Percentiles rank a stretch among this genome's conserved stretches.
These are phyloP conservation scores for Penicillium fimorum DNA, from an alignment of 495 filamentous ascomycete species.

Conservation along the genomic window DNA sequence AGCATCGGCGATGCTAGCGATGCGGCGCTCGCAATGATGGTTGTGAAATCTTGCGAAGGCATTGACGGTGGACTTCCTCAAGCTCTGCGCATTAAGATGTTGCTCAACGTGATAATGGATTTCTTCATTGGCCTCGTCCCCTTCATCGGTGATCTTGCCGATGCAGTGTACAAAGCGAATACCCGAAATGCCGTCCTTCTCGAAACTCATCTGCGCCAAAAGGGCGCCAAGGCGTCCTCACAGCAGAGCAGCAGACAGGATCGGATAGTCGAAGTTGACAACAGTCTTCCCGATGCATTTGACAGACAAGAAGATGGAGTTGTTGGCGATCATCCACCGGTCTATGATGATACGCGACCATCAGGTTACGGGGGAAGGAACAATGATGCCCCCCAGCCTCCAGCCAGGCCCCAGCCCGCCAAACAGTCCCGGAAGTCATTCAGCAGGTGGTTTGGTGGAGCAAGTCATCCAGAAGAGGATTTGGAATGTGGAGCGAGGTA, in stretches of 20 bases:
- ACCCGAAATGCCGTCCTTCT: slow-evolving; percentile 73
- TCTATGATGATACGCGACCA: slow-evolving; percentile 26
- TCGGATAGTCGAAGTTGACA: slow-evolving; percentile 24
- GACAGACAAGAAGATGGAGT: slow-evolving; percentile 37
- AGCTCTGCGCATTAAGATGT: slow-evolving; percentile 60
- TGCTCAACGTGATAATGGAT: slow-evolving; percentile 73
- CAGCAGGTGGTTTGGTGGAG: slow-evolving; percentile 37
- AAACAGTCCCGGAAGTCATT: slow-evolving; percentile 24
- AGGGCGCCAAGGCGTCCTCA: slow-evolving; percentile 31
- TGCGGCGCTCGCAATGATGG: slow-evolving; percentile 55
- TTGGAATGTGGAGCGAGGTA: slow-evolving; percentile 29
- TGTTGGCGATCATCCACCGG: slow-evolving; percentile 23
- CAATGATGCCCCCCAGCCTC: slow-evolving; percentile 11
- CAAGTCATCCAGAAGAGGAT: slow-evolving; percentile 28
- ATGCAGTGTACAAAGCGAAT: slow-evolving; percentile 67
- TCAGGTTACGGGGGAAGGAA: slow-evolving; percentile 9
- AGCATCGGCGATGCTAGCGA: slow-evolving; percentile 79
- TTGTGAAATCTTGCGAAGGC: slow-evolving; percentile 62
- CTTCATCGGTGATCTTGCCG: slow-evolving; percentile 78
- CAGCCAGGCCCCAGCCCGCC: slow-evolving; percentile 24
- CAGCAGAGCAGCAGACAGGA: slow-evolving; percentile 21
- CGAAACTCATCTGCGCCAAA: slow-evolving; percentile 65
- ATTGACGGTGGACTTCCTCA: slow-evolving; percentile 70
- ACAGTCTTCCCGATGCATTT: slow-evolving; percentile 43
- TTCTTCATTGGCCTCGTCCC: slow-evolving; percentile 81